Percentiles rank a stretch among this genome's conserved stretches.
Evolutionary conservation across 2,329 filamentous ascomycete genomes (phyloP).

Genomic region (Thelonectria discophora): DNA sequence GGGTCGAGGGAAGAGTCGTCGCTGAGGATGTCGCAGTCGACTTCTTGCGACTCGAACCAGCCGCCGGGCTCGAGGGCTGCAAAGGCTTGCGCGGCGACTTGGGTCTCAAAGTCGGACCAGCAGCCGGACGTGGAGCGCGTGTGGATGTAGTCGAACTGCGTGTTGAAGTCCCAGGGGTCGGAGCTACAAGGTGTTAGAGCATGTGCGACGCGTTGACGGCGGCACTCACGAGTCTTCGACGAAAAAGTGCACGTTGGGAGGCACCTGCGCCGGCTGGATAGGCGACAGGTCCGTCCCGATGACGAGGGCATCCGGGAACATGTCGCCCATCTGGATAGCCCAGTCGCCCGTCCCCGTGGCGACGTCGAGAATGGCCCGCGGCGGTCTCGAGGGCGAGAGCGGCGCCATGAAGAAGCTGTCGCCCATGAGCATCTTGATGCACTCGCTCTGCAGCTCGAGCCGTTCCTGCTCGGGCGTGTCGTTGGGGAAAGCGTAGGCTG

Average conservation of each 20-base stretch:
- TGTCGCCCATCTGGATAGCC: constrained; percentile 72
- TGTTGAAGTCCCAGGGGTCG: constrained; percentile 56
- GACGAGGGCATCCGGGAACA: constrained; percentile 65
- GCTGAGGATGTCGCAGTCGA: constrained; percentile 46
- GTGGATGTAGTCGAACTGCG: constrained; percentile 64
- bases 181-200: constrained; percentile 43
- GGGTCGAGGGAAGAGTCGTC: constrained; percentile 55
- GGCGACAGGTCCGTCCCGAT: constrained; percentile 72
- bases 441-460: constrained; percentile 48
- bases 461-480: constrained; percentile 52
- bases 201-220: not conserved
- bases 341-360: constrained; percentile 61
- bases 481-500: constrained; percentile 57
- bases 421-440: constrained; percentile 48
- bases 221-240: constrained; percentile 66
- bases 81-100: constrained; percentile 61
- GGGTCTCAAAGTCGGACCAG: constrained; percentile 55
- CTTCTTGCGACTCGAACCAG: constrained; percentile 63
- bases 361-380: constrained; percentile 50
- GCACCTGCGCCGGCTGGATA: constrained; percentile 70
- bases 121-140: constrained; percentile 57
- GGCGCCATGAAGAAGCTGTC: constrained; percentile 52
- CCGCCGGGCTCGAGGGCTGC: constrained; percentile 58
- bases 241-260: constrained; percentile 76
- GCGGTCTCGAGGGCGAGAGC: constrained; percentile 43